A percentile compares a stretch with the other conserved stretches of the same genome.
These are phyloP conservation scores for Blastomyces percursus DNA, from an alignment of 2,329 filamentous ascomycete species.

Conservation along the genomic window DNA sequence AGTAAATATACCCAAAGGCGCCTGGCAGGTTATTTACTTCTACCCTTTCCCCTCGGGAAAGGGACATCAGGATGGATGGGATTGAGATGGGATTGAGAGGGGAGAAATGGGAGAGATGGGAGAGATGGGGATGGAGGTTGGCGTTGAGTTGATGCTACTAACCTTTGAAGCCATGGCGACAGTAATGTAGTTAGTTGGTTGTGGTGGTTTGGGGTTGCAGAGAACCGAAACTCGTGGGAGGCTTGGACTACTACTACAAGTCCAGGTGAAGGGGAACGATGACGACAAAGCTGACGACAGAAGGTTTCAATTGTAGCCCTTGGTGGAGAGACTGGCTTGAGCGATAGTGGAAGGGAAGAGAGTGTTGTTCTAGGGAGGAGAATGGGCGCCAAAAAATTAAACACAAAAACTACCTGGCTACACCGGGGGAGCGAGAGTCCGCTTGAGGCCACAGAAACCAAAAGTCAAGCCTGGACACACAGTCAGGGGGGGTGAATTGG, in stretches of 20 bases:
- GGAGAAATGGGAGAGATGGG: background rate
- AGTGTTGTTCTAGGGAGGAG: background rate
- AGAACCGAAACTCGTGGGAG: background rate
- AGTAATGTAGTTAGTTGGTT: background rate
- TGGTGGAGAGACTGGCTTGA: background rate
- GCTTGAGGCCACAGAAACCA: background rate
- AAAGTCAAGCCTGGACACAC: background rate
- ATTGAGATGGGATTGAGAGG: background rate
- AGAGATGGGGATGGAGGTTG: slow-evolving; percentile 4
- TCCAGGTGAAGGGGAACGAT: background rate
- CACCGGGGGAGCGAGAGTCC: background rate
- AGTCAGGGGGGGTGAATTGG: background rate
- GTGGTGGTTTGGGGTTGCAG: background rate
- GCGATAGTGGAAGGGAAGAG: background rate
- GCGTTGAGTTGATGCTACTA: slow-evolving; percentile 4
- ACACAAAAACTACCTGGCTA: background rate
- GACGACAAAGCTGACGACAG: background rate
- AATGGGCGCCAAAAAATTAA: background rate
- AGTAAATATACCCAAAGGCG: background rate
- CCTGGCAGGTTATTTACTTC: background rate
- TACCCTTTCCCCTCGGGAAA: slow-evolving; percentile 3
- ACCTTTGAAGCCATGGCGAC: slow-evolving; percentile 24
- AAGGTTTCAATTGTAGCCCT: background rate
- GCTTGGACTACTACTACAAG: background rate
- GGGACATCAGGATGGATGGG: slow-evolving; percentile 4